These are phyloP conservation scores for Mangifera indica DNA, from an alignment of 345 rosid species.

Conservation along the genomic window DNA sequence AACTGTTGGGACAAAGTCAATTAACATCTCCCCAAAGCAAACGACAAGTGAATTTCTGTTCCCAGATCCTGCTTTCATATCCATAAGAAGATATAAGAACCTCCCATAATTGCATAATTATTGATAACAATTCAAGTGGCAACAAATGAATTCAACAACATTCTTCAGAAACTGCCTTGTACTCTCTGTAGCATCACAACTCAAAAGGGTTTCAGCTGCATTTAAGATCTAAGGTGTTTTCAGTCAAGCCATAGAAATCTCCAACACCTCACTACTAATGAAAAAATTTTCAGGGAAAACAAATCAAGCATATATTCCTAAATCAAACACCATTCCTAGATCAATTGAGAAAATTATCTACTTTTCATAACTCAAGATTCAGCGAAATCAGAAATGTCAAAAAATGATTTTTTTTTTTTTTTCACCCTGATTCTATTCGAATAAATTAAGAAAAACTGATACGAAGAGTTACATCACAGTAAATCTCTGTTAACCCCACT, in stretches of 20 bases:
- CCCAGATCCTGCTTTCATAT: slow-evolving; percentile 17
- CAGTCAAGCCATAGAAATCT: slow-evolving; percentile 7
- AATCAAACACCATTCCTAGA: slow-evolving; percentile 2
- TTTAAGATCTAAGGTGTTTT: not conserved
- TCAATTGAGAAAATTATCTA: slow-evolving; percentile 5
- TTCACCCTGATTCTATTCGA: not conserved
- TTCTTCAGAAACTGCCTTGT: not conserved
- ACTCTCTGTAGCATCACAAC: not conserved
- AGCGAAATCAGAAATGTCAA: slow-evolving; percentile 5
- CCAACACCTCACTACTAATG: too few species aligned
- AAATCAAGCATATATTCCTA: not conserved
- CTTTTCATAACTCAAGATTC: not conserved
- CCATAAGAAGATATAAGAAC: slow-evolving; percentile 31
- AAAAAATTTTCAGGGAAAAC: not conserved
- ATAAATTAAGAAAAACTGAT: not conserved
- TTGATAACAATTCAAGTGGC: not conserved
- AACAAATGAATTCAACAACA: not conserved
- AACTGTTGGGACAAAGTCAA: slow-evolving; percentile 92
- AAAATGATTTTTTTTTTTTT: not conserved
- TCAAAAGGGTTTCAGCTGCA: not conserved
- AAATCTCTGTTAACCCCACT: not conserved
- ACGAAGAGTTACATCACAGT: slow-evolving; percentile 1
- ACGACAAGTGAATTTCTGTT: slow-evolving; percentile 49
- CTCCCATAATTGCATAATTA: slow-evolving; percentile 26
- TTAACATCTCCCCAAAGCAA: slow-evolving; percentile 94